Conservation (phyloP, 495 filamentous ascomycete species). For the Podospora conica region DNA sequence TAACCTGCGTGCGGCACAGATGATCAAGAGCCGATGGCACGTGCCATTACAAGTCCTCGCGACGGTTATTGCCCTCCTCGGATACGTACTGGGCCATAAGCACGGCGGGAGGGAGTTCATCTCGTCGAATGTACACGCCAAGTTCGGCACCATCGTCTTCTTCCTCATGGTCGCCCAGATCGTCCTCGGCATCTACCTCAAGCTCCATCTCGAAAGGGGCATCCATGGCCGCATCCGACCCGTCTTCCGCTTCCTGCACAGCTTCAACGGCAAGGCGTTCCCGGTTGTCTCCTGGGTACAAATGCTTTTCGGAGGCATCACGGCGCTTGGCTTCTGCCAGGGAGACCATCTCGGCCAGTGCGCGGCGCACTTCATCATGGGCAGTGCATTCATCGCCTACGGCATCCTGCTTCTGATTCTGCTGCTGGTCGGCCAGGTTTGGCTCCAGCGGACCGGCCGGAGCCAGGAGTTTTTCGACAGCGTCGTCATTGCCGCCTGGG, state of each 20-base stretch:
- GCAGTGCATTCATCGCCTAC: conserved; percentile 91
- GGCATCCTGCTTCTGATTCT: conserved; percentile 82
- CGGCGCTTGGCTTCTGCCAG: conserved; percentile 86
- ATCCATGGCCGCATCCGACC: conserved; percentile 72
- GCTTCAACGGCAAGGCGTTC: conserved; percentile 77
- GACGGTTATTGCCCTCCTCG: conserved; percentile 67
- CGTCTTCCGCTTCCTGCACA: conserved; percentile 65
- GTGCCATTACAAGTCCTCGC: conserved; percentile 80
- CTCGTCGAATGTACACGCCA: conserved; percentile 68
- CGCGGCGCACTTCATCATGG: conserved; percentile 97
- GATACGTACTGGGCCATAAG: conserved; percentile 84
- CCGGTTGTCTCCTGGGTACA: conserved; percentile 86
- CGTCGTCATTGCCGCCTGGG: conserved; percentile 85
- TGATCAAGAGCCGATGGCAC: conserved; percentile 86
- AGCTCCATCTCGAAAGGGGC: conserved; percentile 78
- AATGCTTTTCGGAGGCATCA: conserved; percentile 96
- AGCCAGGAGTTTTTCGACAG: conserved; percentile 98
- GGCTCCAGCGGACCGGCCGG: conserved; percentile 75
- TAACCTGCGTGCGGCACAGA: conserved; percentile 45
- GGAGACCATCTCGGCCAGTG: conserved; percentile 91
- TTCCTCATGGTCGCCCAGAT: conserved; percentile 71
- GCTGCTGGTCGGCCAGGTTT: conserved; percentile 79
- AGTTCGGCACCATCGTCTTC: conserved; percentile 74
- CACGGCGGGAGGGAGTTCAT: conserved; percentile 87
- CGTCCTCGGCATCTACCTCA: conserved; percentile 77